Evolutionary conservation across 1,139 yeast species (phyloP).

Genomic region (Candida glucosophila): DNA sequence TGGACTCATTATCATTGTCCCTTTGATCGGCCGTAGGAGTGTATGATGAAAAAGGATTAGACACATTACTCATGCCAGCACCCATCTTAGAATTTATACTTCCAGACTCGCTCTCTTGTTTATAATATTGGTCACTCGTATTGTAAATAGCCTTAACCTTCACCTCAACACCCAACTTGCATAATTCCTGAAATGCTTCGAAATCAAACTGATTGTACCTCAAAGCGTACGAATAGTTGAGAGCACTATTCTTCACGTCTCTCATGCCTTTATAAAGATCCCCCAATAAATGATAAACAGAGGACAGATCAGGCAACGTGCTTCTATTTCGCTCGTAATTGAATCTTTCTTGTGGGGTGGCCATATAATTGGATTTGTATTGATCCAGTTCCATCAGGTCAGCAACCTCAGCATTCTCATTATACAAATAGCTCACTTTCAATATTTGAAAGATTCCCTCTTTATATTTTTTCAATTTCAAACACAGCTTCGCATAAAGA

Average conservation of each 20-base stretch:
- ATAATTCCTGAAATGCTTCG: constrained; percentile 77
- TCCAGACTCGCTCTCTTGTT: constrained; percentile 1
- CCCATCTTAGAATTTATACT: constrained; percentile 1
- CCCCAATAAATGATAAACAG: constrained; percentile 61
- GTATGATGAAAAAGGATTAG: constrained; percentile 18
- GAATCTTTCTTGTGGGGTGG: constrained; percentile 17
- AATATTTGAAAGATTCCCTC: constrained; percentile 59
- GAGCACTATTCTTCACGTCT: constrained; percentile 56
- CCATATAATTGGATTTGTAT: constrained; percentile 10
- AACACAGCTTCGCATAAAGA: constrained; percentile 59
- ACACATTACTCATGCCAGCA: constrained; percentile 6
- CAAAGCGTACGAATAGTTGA: constrained; percentile 61
- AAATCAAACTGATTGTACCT: constrained; percentile 72
- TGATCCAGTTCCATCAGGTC: constrained; percentile 2
- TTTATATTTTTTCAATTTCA: constrained; percentile 43
- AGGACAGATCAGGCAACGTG: constrained; percentile 55
- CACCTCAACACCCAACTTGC: constrained; percentile 63
- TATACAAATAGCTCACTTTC: constrained; percentile 24
- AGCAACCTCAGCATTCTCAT: constrained; percentile 17
- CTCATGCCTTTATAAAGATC: constrained; percentile 53
- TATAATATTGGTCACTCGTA: constrained; percentile 6
- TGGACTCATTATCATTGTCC: constrained; percentile 8
- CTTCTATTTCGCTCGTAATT: constrained; percentile 27
- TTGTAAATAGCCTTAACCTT: constrained; percentile 55
- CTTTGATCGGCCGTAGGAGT: constrained; percentile 6